phyloP scores from a whole-genome alignment of 306 rosid genomes.

The Fragaria vesca region DNA sequence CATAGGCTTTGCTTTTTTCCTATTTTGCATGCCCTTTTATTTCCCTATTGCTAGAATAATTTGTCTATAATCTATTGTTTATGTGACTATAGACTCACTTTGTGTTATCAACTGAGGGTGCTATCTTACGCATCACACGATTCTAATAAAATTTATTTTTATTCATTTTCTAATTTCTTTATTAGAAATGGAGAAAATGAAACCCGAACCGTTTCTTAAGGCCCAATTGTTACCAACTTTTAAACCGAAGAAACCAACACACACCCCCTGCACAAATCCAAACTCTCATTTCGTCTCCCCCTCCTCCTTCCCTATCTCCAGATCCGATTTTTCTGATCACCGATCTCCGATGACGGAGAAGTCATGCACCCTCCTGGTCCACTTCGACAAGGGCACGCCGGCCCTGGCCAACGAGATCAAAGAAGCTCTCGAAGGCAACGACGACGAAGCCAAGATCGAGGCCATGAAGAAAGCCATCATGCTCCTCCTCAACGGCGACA shows the following conservation, averaged over 20 bases:
- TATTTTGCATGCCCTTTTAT: too few species aligned
- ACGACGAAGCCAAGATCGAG: slow-evolving; percentile 59
- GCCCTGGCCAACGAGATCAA: slow-evolving; percentile 89
- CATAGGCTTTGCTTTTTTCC: too few species aligned
- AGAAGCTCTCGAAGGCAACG: slow-evolving; percentile 81
- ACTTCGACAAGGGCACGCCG: slow-evolving; percentile 92
- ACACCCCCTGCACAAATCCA: not conserved
- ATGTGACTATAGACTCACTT: too few species aligned
- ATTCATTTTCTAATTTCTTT: too few species aligned
- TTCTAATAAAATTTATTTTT: too few species aligned
- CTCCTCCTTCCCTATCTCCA: not conserved
- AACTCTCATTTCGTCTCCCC: not conserved
- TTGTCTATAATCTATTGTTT: too few species aligned
- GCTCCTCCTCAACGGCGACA: slow-evolving; percentile 90
- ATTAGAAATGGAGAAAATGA: too few species aligned
- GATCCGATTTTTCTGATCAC: too few species aligned
- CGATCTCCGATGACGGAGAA: slow-evolving; percentile 54
- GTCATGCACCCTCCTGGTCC: slow-evolving; percentile 79
- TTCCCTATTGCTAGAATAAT: too few species aligned
- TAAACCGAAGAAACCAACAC: not conserved
- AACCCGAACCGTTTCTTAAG: not conserved
- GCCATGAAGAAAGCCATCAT: slow-evolving; percentile 85
- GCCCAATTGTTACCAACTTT: not conserved
- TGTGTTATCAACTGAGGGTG: too few species aligned
- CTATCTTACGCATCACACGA: too few species aligned